phyloP scores from a whole-genome alignment of 75 land plant genomes.

The Chamaecyparis obtusa region DNA sequence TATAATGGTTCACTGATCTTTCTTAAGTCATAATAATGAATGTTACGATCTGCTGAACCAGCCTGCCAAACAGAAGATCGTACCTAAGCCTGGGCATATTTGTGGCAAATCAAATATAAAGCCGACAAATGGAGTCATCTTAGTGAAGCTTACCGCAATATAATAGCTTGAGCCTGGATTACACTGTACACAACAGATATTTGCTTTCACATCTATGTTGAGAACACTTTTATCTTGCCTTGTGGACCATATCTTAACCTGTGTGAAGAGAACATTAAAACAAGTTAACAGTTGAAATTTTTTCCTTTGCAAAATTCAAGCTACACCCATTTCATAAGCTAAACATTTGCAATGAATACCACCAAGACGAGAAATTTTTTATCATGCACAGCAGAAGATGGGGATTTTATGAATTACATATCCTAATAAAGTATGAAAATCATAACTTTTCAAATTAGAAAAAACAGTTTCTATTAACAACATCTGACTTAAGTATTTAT shows the following conservation, averaged over 20 bases:
- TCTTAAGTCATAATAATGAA: conserved; percentile 96
- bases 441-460: neutral
- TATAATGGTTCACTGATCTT: conserved; percentile 67
- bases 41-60: conserved; percentile 96
- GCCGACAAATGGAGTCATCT: neutral
- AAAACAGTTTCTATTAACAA: too few relatives aligned
- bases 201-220: conserved; percentile 97
- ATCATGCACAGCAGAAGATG: neutral
- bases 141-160: conserved; percentile 64
- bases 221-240: conserved; percentile 91
- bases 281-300: neutral
- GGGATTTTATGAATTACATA: neutral
- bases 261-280: conserved; percentile 4
- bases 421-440: neutral
- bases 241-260: conserved; percentile 99
- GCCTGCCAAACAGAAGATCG: conserved; percentile 48
- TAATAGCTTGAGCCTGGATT: conserved; percentile 92
- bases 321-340: neutral
- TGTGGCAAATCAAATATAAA: neutral
- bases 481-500: too few relatives aligned
- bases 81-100: neutral
- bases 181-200: conserved; percentile 98
- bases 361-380: neutral
- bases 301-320: neutral
- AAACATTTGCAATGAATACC: neutral